Conservation (phyloP, 805 yeast genomes). For the Yarrowia sp. region DNA sequence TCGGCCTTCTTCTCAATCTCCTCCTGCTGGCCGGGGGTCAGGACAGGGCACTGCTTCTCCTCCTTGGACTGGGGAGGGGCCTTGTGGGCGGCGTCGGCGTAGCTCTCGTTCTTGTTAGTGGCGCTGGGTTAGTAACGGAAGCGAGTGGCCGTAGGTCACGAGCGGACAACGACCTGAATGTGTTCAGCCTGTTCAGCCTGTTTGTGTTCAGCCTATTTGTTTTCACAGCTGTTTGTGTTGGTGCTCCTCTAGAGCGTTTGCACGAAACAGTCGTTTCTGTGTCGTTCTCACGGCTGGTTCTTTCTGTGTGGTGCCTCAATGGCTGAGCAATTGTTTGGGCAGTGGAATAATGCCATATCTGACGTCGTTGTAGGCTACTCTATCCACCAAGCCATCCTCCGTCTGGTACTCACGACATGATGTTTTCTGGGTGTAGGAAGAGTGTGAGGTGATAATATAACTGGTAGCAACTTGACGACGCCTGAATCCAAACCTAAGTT, state of each 20-base stretch:
- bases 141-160: too few relatives aligned
- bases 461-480: conserved; percentile 27
- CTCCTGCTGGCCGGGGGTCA: conserved; percentile 20
- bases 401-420: conserved; percentile 19
- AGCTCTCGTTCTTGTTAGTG: conserved; percentile 24
- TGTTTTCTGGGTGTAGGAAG: background rate
- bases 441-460: conserved; percentile 13
- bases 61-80: conserved; percentile 23
- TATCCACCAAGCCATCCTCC: too few relatives aligned
- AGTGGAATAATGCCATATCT: too few relatives aligned
- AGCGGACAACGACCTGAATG: too few relatives aligned
- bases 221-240: background rate
- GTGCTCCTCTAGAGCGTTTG: too few relatives aligned
- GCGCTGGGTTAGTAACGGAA: background rate
- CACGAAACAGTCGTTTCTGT: too few relatives aligned
- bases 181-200: too few relatives aligned
- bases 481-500: conserved; percentile 17
- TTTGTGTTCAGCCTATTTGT: too few relatives aligned
- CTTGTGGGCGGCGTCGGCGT: conserved; percentile 27
- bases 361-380: too few relatives aligned
- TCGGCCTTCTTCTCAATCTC: conserved; percentile 24
- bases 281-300: too few relatives aligned
- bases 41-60: conserved; percentile 15
- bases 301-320: background rate
- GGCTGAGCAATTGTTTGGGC: too few relatives aligned